phyloP scores from a whole-genome alignment of 1,284 basidiomycete species.

The Trichosporon faecale region DNA sequence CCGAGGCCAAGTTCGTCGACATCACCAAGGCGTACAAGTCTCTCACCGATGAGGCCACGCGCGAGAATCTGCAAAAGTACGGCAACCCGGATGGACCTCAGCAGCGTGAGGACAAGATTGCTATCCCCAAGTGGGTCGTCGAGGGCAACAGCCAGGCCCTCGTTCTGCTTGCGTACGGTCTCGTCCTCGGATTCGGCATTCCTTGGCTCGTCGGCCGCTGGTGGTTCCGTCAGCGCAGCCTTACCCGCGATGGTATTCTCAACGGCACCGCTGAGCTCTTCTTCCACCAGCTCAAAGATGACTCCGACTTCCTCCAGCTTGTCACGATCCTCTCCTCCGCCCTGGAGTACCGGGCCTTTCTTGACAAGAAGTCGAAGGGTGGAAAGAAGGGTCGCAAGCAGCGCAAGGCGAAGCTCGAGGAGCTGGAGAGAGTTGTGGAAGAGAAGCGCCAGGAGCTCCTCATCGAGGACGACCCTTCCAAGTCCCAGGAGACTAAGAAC shows the following conservation, averaged over 20 bases:
- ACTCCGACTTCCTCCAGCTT: conserved; percentile 70
- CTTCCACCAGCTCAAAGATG: conserved; percentile 83
- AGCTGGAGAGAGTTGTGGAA: conserved; percentile 62
- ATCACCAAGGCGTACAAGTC: conserved; percentile 98
- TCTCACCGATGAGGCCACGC: conserved; percentile 90
- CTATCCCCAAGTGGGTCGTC: conserved; percentile 90
- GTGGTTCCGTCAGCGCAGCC: conserved; percentile 93
- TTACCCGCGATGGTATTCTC: conserved; percentile 90
- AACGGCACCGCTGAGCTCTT: conserved; percentile 79
- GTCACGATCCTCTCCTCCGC: conserved; percentile 71
- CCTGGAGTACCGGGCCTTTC: conserved; percentile 59
- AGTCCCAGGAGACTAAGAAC: conserved; percentile 37
- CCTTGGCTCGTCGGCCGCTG: conserved; percentile 88
- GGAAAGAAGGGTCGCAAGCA: conserved; percentile 52
- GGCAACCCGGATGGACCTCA: conserved; percentile 97
- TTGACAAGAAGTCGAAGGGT: conserved; percentile 35
- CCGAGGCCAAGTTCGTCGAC: conserved; percentile 83
- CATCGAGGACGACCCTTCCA: conserved; percentile 36
- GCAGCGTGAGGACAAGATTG: conserved; percentile 92
- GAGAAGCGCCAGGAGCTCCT: conserved; percentile 54
- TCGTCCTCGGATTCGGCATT: conserved; percentile 80
- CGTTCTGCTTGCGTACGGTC: conserved; percentile 82
- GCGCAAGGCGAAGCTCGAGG: conserved; percentile 55
- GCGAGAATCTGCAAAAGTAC: conserved; percentile 85
- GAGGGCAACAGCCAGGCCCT: conserved; percentile 87